These are phyloP conservation scores for Dioscorea cayenensis DNA, from an alignment of 116 monocot genomes.

Conservation along the genomic window DNA sequence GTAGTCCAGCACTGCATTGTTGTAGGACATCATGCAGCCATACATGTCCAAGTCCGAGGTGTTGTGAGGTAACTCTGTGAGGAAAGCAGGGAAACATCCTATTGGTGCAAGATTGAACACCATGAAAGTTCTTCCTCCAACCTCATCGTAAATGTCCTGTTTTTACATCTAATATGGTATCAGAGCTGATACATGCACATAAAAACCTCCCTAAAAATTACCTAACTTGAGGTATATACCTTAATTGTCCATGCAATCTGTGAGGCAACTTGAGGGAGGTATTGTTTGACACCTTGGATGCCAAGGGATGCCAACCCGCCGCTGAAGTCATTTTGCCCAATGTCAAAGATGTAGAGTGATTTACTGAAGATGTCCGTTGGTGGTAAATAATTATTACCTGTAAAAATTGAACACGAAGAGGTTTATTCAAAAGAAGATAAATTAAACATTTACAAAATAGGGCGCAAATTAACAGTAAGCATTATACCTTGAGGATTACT, in stretches of 20 bases:
- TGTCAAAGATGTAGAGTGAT: constrained; percentile 72
- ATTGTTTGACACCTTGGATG: constrained; percentile 36
- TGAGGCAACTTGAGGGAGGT: constrained; percentile 55
- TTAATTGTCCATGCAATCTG: constrained; percentile 63
- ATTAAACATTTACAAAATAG: too few relatives aligned
- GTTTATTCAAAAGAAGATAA: too few relatives aligned
- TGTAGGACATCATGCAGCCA: constrained; percentile 73
- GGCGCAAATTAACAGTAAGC: too few relatives aligned
- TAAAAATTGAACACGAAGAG: too few relatives aligned
- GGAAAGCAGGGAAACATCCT: constrained; percentile 81
- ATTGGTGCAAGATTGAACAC: constrained; percentile 77
- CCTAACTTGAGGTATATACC: constrained; percentile 11
- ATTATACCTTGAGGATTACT: not conserved
- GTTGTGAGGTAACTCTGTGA: constrained; percentile 34
- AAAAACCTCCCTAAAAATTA: too few relatives aligned
- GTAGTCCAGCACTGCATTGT: constrained; percentile 54
- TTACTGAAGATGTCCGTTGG: constrained; percentile 24
- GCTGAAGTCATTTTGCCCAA: constrained; percentile 86
- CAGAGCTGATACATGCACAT: too few relatives aligned
- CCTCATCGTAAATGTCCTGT: constrained; percentile 53
- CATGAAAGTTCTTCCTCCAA: constrained; percentile 63
- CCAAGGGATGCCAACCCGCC: constrained; percentile 48
- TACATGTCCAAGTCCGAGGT: constrained; percentile 34
- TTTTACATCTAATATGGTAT: not conserved
- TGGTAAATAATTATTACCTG: constrained; percentile 29